Evolutionary conservation across 805 yeast species (phyloP), one percentile per base, ranked within the genome.

Genomic region (Saturnispora galanensis): DNA sequence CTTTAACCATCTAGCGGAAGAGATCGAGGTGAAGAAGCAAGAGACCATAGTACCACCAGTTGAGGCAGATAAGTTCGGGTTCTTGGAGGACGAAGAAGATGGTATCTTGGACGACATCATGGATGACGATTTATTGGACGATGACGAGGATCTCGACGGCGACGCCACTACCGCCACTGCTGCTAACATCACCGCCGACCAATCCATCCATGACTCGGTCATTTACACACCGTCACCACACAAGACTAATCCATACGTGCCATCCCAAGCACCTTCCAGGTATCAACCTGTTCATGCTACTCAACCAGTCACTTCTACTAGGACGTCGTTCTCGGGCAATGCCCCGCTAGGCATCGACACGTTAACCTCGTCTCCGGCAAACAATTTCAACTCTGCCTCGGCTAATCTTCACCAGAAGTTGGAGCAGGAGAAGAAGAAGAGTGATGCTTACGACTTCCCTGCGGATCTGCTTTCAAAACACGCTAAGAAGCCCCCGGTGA

Each of bases 361-460:
- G 30, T 28, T 37, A 28, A 32, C 31, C 10, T 21, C 39, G 18
- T 10, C 31, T 26, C 13, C 15, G 8, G 29, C 32, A 17, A 13
- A 30, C 10, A n/a, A 29, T n/a, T 32, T 15, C 13, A 41, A 26
- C 13, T 35, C 47, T 7, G 29, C 39, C 13, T 39, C 45, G 3
- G 30, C 50, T 5, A 17, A 42, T 11, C 34, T 47, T 31, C 53
- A 48, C 33, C 44, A 47, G 18, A 45, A 50, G 10, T 35, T 57
- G 6, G 46, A 50, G 7, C 39, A 53, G 45, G 65, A 67, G 39
- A 79, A 79, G 58, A 72, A 73, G 53, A 79, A 77, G 56, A 73
- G 80, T n/a, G 86, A 81, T 62, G 87, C 88, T 0, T 83, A 81
- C 53, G 93, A 83, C 55, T 81, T 83, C 54, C 90, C 90, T 1